Evolutionary conservation across 1,139 yeast genomes (phyloP).

Genomic region (Debaryomycetaceae sp.): DNA sequence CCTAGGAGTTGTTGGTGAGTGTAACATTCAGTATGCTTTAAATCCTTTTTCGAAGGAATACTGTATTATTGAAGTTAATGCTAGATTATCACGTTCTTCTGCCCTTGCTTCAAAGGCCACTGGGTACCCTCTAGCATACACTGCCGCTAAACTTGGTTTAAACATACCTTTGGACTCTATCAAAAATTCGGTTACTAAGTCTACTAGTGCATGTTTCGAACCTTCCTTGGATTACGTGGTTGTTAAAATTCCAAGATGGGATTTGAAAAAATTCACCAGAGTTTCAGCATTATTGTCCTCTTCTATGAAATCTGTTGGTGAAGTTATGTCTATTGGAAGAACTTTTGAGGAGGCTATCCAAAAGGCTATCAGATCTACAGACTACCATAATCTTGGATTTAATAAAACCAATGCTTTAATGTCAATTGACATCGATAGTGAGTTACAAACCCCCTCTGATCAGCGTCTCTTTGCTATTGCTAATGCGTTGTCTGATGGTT

Average conservation of each 20-base stretch:
- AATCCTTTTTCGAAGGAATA: conserved; percentile 93
- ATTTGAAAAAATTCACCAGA: conserved; percentile 90
- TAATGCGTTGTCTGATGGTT: conserved; percentile 81
- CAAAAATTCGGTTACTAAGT: conserved; percentile 89
- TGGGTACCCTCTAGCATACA: conserved; percentile 96
- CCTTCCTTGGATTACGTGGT: conserved; percentile 97
- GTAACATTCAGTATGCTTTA: conserved; percentile 96
- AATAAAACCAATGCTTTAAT: conserved; percentile 80
- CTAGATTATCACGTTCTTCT: conserved; percentile 95
- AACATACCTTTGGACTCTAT: conserved; percentile 91
- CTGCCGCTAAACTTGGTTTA: conserved; percentile 96
- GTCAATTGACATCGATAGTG: conserved; percentile 88
- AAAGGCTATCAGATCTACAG: conserved; percentile 96
- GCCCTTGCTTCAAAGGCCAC: conserved; percentile 99
- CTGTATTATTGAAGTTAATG: conserved; percentile 97
- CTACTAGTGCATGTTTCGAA: conserved; percentile 96
- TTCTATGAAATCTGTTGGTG: conserved; percentile 98
- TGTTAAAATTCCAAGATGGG: conserved; percentile 99
- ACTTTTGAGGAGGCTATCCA: conserved; percentile 98
- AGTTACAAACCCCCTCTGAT: conserved; percentile 92
- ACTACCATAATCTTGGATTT: conserved; percentile 93
- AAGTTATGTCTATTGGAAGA: conserved; percentile 97
- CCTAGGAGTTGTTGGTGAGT: conserved; percentile 98
- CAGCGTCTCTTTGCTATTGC: conserved; percentile 97
- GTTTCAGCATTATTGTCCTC: conserved; percentile 87